Evolutionary conservation across 768 basidiomycete species (phyloP), one percentile per base, ranked within the genome.

Genomic region (Aureoboletus auriporus): DNA sequence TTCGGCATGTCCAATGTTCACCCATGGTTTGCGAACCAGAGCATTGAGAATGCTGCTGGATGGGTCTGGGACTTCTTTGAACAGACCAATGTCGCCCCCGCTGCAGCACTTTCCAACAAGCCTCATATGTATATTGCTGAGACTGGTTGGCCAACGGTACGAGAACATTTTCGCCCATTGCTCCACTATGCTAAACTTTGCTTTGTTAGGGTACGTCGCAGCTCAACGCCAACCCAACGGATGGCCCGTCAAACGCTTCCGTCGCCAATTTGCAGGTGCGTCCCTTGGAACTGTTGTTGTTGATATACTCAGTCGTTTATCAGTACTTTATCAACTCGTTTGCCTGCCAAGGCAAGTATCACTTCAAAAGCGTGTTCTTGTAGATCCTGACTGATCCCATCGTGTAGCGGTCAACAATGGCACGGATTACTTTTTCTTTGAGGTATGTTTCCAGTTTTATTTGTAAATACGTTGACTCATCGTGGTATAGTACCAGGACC

Each of bases 121-220:
- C 92, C 93, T 0, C 62, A 73, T 39, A 84, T 91, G 77, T 94
- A 81, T 69, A 96, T 98, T 51, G 96, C 95, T 1, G 96, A 99
- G 74, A 96, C 93, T 12, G 89, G 89, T 44, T 88, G 85, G 85
- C 85, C 90, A 29, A 78, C 88, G 42, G 86, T 87, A 67, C 43
- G 76, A 59, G 12, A 39, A 27, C 14, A 16, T 44, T 42, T 3
- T 20, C 33, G 26, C 17, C 14, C 27, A 38, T 8, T 16, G 23
- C n/a, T 11, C 4, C 8, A 16, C 2, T 7, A 8, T 46, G 17
- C 42, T 61, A 11, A 58, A 29, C 9, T 20, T 27, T 1, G 28
- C n/a, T 49, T 28, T 52, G 16, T 20, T 23, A 85, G 84, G 62
- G 75, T 55, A 85, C 87, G 5, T 82, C 80, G 5, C 78, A 83